phyloP scores from a whole-genome alignment of 1,139 yeast species.

The Suhomyces guaymorum region DNA sequence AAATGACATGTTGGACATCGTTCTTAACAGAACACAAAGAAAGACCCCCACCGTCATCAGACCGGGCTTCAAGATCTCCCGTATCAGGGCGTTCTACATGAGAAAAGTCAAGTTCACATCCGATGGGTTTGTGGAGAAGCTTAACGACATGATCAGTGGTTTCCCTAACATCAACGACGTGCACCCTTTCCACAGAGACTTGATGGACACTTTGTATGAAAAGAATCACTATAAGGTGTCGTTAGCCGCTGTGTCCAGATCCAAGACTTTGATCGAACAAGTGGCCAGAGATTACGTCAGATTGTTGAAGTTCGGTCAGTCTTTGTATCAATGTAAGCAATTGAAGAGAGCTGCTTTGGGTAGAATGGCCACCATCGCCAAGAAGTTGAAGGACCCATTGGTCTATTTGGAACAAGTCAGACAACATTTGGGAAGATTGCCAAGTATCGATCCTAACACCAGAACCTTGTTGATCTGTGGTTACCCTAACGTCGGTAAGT shows the following conservation, averaged over 20 bases:
- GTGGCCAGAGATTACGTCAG: slow-evolving; percentile 94
- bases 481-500: slow-evolving; percentile 98
- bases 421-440: slow-evolving; percentile 98
- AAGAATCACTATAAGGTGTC: slow-evolving; percentile 97
- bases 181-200: slow-evolving; percentile 97
- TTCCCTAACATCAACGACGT: slow-evolving; percentile 97
- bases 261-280: slow-evolving; percentile 91
- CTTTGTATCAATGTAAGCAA: slow-evolving; percentile 97
- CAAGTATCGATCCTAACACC: slow-evolving; percentile 97
- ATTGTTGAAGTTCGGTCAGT: slow-evolving; percentile 93
- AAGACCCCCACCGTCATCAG: slow-evolving; percentile 98
- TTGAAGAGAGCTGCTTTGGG: slow-evolving; percentile 97
- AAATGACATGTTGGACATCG: slow-evolving; percentile 93
- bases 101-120: slow-evolving; percentile 94
- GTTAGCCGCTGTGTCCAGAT: slow-evolving; percentile 91
- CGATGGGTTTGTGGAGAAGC: slow-evolving; percentile 93
- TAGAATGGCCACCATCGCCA: slow-evolving; percentile 97
- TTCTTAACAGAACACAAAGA: slow-evolving; percentile 95
- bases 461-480: slow-evolving; percentile 97
- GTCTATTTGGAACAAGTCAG: slow-evolving; percentile 95
- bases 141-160: slow-evolving; percentile 77
- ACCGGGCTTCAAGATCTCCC: slow-evolving; percentile 93
- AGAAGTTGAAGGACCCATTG: slow-evolving; percentile 92
- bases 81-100: slow-evolving; percentile 98
- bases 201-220: slow-evolving; percentile 96